phyloP scores from a whole-genome alignment of 768 basidiomycete species.

The Suillus tomentosus region DNA sequence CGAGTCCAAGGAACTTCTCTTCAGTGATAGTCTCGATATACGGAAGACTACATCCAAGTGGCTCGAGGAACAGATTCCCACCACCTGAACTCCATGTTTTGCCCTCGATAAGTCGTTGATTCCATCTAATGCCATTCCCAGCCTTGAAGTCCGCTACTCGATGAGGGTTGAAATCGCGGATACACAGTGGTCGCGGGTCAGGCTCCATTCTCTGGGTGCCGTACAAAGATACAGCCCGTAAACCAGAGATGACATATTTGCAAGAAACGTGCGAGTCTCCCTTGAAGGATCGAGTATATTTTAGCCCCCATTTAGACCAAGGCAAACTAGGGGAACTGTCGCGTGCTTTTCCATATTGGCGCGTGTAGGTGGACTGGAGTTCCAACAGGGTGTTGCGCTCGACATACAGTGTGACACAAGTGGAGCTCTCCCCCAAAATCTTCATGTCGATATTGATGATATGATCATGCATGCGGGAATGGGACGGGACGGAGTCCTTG shows the following conservation, averaged over 20 bases:
- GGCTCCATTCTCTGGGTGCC: background rate
- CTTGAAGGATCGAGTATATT: background rate
- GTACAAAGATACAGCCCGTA: background rate
- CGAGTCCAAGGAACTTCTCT: background rate
- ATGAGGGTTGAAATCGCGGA: conserved; percentile 2
- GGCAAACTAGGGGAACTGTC: too few species aligned
- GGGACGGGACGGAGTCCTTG: too few species aligned
- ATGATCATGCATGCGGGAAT: too few species aligned
- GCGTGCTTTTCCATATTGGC: too few species aligned
- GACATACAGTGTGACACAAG: too few species aligned
- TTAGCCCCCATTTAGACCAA: background rate
- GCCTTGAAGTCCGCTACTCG: background rate
- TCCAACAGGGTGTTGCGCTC: too few species aligned
- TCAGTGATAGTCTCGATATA: background rate
- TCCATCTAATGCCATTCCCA: background rate
- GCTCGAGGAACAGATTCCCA: background rate
- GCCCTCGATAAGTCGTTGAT: background rate
- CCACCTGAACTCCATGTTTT: background rate
- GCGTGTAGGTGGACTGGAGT: too few species aligned
- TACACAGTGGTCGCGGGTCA: background rate
- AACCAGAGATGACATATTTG: background rate
- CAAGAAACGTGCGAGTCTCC: background rate
- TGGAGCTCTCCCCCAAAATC: too few species aligned
- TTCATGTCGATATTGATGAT: too few species aligned
- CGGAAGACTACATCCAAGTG: background rate